These are phyloP conservation scores for Rauvolfia tetraphylla DNA, from an alignment of 257 asterid species.

Conservation along the genomic window DNA sequence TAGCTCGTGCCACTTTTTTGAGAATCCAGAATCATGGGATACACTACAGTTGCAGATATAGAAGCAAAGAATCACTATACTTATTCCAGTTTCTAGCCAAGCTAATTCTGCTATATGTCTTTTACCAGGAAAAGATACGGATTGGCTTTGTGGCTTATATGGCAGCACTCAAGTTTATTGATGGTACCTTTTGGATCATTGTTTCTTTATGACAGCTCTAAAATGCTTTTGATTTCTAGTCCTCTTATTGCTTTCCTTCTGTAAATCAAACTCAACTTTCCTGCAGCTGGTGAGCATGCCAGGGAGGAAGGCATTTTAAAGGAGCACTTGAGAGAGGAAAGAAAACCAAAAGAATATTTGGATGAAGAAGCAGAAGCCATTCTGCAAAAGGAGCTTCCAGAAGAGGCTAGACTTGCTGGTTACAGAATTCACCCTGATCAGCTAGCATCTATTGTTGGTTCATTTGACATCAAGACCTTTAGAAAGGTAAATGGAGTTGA, in stretches of 20 bases:
- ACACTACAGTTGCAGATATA: neutral
- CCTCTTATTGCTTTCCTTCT: slow-evolving; percentile 16
- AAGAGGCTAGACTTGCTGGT: slow-evolving; percentile 76
- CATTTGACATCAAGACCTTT: slow-evolving; percentile 70
- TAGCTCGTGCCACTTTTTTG: neutral
- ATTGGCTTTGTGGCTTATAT: slow-evolving; percentile 59
- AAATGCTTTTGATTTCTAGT: neutral
- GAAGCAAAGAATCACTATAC: neutral
- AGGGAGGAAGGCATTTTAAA: neutral
- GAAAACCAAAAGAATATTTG: slow-evolving; percentile 20
- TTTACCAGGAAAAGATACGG: slow-evolving; percentile 73
- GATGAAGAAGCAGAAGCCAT: slow-evolving; percentile 42
- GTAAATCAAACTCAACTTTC: slow-evolving; percentile 13
- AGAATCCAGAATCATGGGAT: neutral
- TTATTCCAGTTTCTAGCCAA: slow-evolving; percentile 16
- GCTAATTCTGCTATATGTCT: slow-evolving; percentile 14
- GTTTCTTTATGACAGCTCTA: neutral
- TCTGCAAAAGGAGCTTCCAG: slow-evolving; percentile 50
- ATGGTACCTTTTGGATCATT: slow-evolving; percentile 46
- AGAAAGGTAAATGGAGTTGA: slow-evolving; percentile 68
- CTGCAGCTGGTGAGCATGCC: slow-evolving; percentile 38
- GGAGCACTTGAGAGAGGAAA: neutral
- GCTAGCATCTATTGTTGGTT: slow-evolving; percentile 74
- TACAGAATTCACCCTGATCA: slow-evolving; percentile 74
- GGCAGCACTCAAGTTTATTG: slow-evolving; percentile 84